Percentiles rank a stretch among this genome's conserved stretches.
phyloP scores from a whole-genome alignment of 495 filamentous ascomycete species.

The Hypoxylon cercidicola region DNA sequence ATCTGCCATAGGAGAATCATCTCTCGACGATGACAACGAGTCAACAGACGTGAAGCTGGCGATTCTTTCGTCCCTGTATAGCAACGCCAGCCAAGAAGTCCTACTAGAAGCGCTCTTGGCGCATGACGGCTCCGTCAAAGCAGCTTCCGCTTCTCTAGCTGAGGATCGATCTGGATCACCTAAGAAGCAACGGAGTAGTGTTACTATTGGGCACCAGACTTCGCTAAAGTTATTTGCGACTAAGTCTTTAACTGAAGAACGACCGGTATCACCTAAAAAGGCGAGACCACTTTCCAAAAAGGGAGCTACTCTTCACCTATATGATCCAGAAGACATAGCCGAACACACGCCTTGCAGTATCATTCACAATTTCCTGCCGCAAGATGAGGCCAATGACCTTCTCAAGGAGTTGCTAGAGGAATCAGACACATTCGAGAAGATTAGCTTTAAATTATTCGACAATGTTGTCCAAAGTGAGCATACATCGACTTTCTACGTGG shows the following conservation, averaged over 20 bases:
- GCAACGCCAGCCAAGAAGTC: constrained; percentile 66
- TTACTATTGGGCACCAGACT: constrained; percentile 62
- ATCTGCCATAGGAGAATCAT: constrained; percentile 31
- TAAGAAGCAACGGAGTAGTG: constrained; percentile 50
- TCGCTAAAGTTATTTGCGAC: constrained; percentile 66
- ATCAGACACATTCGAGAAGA: constrained; percentile 75
- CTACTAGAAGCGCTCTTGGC: constrained; percentile 83
- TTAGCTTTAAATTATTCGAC: constrained; percentile 86
- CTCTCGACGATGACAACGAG: constrained; percentile 60
- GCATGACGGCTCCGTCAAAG: constrained; percentile 78
- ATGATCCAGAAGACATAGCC: constrained; percentile 78
- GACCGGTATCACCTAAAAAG: constrained; percentile 51
- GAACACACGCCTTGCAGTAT: constrained; percentile 87
- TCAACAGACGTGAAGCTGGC: constrained; percentile 92
- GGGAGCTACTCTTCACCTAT: constrained; percentile 85
- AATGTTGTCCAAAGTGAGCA: constrained; percentile 84
- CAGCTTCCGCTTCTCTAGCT: constrained; percentile 64
- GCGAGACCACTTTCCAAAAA: constrained; percentile 70
- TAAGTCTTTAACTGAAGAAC: constrained; percentile 41
- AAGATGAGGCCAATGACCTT: constrained; percentile 74
- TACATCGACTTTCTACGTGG: constrained; percentile 82
- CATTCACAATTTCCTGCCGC: constrained; percentile 87
- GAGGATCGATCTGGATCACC: constrained; percentile 35
- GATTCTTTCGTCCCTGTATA: constrained; percentile 79
- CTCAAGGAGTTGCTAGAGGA: constrained; percentile 81